Conservation (phyloP, 768 basidiomycete species). For the Rhodotorula paludigena region DNA sequence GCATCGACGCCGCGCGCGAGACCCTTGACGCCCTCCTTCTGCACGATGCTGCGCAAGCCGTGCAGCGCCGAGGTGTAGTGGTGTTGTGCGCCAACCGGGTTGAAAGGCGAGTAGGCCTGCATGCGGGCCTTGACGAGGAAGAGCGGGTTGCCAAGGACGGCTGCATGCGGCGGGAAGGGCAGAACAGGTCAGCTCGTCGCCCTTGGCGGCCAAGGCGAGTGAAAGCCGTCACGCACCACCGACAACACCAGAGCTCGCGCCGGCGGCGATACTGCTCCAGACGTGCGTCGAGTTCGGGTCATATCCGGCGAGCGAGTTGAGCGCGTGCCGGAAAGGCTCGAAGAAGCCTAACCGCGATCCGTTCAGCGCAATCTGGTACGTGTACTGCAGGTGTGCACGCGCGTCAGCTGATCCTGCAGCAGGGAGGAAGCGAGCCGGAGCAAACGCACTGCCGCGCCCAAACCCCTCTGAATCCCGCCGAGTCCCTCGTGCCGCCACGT, state of each 20-base stretch:
- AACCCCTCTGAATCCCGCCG: conserved; percentile 77
- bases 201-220: not conserved
- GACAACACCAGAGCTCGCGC: conserved; percentile 81
- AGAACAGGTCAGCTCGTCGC: not conserved
- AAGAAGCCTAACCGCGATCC: conserved; percentile 66
- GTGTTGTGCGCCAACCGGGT: conserved; percentile 93
- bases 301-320: conserved; percentile 65
- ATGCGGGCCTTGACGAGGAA: conserved; percentile 96
- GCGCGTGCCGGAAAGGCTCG: conserved; percentile 71
- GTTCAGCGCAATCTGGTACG: conserved; percentile 55
- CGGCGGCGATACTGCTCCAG: conserved; percentile 73
- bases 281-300: conserved; percentile 63
- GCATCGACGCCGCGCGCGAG: conserved; percentile 87
- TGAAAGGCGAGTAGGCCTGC: conserved; percentile 93
- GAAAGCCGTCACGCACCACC: conserved; percentile 59
- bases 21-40: conserved; percentile 70
- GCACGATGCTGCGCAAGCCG: conserved; percentile 73
- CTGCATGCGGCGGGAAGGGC: conserved; percentile 12
- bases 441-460: conserved; percentile 76
- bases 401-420: not conserved
- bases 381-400: conserved; percentile 56
- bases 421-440: not conserved
- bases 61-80: conserved; percentile 78
- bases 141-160: conserved; percentile 71
- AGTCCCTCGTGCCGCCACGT: conserved; percentile 42